These are phyloP conservation scores for Pugionium dolabratum DNA, from an alignment of 345 rosid species.

Conservation along the genomic window DNA sequence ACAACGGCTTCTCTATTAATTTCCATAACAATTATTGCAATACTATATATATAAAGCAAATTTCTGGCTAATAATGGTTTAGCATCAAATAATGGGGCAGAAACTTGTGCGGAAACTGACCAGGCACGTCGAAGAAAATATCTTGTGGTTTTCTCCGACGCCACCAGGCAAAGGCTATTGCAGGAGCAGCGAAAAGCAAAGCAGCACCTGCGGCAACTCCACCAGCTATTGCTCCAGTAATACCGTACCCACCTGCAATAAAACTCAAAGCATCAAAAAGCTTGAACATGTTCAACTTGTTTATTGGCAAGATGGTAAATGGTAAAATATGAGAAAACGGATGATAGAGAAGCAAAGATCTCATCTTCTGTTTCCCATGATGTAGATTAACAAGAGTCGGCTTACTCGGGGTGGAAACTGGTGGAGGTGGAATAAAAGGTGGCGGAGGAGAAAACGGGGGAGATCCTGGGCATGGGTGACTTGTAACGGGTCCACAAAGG, in stretches of 20 bases:
- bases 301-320: not conserved
- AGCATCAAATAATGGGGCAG: not conserved
- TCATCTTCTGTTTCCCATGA: not conserved
- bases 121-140: constrained; percentile 92
- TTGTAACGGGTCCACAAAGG: constrained; percentile 95
- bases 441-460: constrained; percentile 99
- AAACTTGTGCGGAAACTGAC: constrained; percentile 43
- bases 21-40: too few relatives aligned
- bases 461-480: constrained; percentile 35
- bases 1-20: too few relatives aligned
- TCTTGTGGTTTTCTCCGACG: constrained; percentile 88
- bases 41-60: too few relatives aligned
- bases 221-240: constrained; percentile 95
- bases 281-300: not conserved
- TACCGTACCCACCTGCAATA: constrained; percentile 71
- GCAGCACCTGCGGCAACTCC: constrained; percentile 99
- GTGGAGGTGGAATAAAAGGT: constrained; percentile 85
- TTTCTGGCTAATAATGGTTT: too few relatives aligned
- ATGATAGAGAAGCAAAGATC: constrained; percentile 19
- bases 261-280: constrained; percentile 20
- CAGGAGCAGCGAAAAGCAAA: constrained; percentile 93
- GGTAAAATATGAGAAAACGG: not conserved
- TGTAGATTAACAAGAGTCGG: not conserved
- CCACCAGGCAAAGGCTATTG: constrained; percentile 97
- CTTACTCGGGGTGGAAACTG: constrained; percentile 70